Conservation (phyloP, 345 rosid genomes). For the Jatropha curcas region DNA sequence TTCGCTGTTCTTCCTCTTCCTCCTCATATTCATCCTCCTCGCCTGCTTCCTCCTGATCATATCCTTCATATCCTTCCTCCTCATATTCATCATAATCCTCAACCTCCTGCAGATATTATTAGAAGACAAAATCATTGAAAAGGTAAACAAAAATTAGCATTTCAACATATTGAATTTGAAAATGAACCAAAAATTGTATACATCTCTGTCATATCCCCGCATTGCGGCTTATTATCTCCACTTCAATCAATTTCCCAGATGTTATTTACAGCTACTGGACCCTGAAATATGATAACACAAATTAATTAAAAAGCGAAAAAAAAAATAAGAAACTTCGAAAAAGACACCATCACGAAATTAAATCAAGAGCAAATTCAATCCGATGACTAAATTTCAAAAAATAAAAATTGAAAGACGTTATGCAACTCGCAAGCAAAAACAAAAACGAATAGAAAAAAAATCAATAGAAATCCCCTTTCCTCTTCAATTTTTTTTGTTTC, state of each 20-base stretch:
- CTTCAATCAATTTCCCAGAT: not conserved
- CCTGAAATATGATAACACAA: not conserved
- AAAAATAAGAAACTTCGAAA: not conserved
- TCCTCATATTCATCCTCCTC: constrained; percentile 40
- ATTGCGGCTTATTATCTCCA: constrained; percentile 26
- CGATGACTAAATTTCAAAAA: not conserved
- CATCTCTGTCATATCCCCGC: constrained; percentile 50
- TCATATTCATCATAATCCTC: constrained; percentile 58
- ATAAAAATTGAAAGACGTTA: too few relatives aligned
- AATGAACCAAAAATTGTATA: constrained; percentile 27
- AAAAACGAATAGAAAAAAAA: too few relatives aligned
- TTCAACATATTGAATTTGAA: not conserved
- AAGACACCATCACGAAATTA: not conserved
- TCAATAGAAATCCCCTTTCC: not conserved
- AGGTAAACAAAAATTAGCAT: not conserved
- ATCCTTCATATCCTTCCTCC: constrained; percentile 44
- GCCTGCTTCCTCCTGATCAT: constrained; percentile 33
- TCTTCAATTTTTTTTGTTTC: too few relatives aligned
- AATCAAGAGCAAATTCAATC: not conserved
- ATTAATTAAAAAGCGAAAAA: not conserved
- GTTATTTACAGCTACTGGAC: not conserved
- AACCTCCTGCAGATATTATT: constrained; percentile 32
- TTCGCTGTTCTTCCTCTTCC: constrained; percentile 45
- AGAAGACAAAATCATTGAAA: not conserved
- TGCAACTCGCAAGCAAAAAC: too few relatives aligned